Base-by-base conservation (phyloP, 805 yeast genomes). In the Starmerella stigmatis region DNA sequence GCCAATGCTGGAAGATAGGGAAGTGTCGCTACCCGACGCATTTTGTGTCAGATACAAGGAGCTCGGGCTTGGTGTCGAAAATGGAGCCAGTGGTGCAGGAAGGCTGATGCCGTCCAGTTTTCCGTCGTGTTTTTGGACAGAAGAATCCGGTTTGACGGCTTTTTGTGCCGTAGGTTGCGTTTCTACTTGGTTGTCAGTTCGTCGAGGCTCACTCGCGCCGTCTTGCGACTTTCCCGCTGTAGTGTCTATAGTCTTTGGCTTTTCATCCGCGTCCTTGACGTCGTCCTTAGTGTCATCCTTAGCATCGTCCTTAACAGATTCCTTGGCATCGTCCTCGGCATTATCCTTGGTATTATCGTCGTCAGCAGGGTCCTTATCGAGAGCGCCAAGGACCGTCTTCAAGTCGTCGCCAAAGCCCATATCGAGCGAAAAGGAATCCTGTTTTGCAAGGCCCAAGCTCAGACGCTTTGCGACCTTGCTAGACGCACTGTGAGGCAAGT, bases 331-430 rank as follows among this genome's bases (percentile, higher is more conserved):
- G 7, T 9, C 34, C 3, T n/a, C 27, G 8, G 21, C 33, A n/a
- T 21, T 16, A 12, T 22, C 19, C 21, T 16, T 9, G 10, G 30
- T n/a, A 4, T 12, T 13, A 30, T 5, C 21, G 37, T 10, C 30
- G 13, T 5, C 28, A 17, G 19, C 13, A 5, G 35, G 31, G 15
- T 25, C 37, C n/a, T 5, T 30, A 21, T 52, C 52, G 8, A 48
- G 31, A 7, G 47, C 33, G 10, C 42, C 27, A 1, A 53, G 43
- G 6, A 53, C 29, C 12, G 15, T 23, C 30, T 51, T 53, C 16
- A 53, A 41, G 26, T 53, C 55, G 15, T 53, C 56, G 9, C 55
- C 55, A 41, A 53, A 51, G 5, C 49, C 50, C 8, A 34, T 13
- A 22, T 48, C 52, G 6, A 36, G 21, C 3, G 30, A 15, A 9